phyloP scores from a whole-genome alignment of 306 rosid genomes.

The Cucurbita ficifolia region DNA sequence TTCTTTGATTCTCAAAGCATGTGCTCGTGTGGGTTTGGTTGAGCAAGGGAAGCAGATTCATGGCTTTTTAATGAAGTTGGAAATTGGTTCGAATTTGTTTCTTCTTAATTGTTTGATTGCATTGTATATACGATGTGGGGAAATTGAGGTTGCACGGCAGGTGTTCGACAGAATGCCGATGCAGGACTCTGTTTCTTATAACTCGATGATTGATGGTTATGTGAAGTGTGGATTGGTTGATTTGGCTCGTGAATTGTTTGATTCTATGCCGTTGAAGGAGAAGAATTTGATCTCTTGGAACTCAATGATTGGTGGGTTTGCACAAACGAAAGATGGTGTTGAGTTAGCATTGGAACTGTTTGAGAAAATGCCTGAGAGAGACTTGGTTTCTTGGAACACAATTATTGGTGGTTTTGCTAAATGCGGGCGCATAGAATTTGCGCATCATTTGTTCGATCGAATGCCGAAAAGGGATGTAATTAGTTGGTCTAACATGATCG shows the following conservation, averaged over 20 bases:
- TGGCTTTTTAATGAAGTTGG: constrained; percentile 47
- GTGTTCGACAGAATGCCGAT: constrained; percentile 42
- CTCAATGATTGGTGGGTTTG: constrained; percentile 48
- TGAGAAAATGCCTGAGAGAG: constrained; percentile 44
- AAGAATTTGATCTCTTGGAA: constrained; percentile 70
- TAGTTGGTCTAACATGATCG: constrained; percentile 62
- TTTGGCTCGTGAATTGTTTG: constrained; percentile 40
- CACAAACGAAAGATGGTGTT: constrained; percentile 28
- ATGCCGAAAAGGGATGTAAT: constrained; percentile 43
- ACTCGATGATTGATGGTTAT: constrained; percentile 60
- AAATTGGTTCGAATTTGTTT: constrained; percentile 35
- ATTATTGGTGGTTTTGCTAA: constrained; percentile 57
- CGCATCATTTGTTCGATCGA: constrained; percentile 25
- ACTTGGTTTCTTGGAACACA: constrained; percentile 68
- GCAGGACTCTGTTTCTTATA: constrained; percentile 51
- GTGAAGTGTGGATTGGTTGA: constrained; percentile 38
- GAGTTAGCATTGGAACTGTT: constrained; percentile 44
- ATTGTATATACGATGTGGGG: constrained; percentile 36
- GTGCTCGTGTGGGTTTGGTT: constrained; percentile 39
- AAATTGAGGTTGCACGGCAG: constrained; percentile 29
- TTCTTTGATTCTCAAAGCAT: constrained; percentile 59
- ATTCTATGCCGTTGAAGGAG: constrained; percentile 25
- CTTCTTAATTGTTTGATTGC: constrained; percentile 46
- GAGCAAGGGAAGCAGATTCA: constrained; percentile 52
- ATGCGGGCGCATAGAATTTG: constrained; percentile 42